These are phyloP conservation scores for Nymphaea colorata DNA, from an alignment of 164 flowering plant species.

Conservation along the genomic window DNA sequence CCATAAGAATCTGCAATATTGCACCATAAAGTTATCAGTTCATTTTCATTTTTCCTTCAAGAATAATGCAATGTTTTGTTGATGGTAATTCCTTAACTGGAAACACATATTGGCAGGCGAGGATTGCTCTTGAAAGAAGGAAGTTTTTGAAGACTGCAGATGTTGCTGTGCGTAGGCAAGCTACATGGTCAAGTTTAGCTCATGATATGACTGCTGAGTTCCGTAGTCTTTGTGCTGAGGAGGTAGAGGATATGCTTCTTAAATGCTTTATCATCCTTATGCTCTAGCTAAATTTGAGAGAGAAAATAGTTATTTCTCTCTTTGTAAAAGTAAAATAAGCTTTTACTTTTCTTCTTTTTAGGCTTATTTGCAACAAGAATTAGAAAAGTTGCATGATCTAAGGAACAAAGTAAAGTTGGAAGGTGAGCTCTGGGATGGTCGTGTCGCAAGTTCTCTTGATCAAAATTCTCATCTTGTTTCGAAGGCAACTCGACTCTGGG, in stretches of 20 bases:
- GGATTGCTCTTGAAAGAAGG: conserved; percentile 91
- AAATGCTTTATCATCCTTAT: neutral
- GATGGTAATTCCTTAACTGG: neutral
- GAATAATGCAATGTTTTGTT: neutral
- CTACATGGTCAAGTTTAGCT: conserved; percentile 94
- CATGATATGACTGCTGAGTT: conserved; percentile 99
- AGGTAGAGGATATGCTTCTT: conserved; percentile 39
- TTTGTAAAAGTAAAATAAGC: no score
- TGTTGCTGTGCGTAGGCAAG: conserved; percentile 84
- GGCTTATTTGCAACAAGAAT: conserved; percentile 99
- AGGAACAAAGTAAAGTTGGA: conserved; percentile 87
- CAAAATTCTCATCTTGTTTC: conserved; percentile 94
- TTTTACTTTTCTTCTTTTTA: conserved; percentile 17
- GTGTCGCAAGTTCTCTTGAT: conserved; percentile 63
- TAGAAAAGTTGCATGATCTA: conserved; percentile 86
- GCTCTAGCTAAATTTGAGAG: neutral
- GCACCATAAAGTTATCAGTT: neutral
- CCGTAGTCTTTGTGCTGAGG: conserved; percentile 99
- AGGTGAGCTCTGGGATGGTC: conserved; percentile 92
- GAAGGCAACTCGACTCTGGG: conserved; percentile 96
- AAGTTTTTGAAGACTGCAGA: conserved; percentile 87
- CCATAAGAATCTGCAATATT: neutral
- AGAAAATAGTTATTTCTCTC: no score
- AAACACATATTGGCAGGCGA: conserved; percentile 39
- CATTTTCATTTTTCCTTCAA: neutral